Evolutionary conservation across 1,284 basidiomycete genomes (phyloP), one percentile per base, ranked within the genome.

Genomic region (Mycocalia duriaeana): DNA sequence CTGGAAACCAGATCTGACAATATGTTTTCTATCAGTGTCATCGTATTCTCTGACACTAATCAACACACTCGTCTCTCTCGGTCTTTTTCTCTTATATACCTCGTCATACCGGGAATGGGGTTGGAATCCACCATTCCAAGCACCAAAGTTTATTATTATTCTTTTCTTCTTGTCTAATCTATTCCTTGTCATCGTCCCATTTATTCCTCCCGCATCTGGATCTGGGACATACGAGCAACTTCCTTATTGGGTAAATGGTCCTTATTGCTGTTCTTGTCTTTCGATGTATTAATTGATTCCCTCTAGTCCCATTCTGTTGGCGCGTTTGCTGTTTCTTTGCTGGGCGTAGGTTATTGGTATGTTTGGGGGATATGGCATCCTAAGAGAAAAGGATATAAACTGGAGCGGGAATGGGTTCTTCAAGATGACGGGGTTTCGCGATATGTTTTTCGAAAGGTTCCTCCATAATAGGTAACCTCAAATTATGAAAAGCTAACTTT

Each of bases 211-310:
- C 1, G 59, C 66, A 0, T 57, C 65, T 6, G 78, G 73, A 3
- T 67, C 70, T n/a, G 65, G 63, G 45, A 69, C 74, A 0, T 87
- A 85, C 53, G 66, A 73, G 24, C 59, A 65, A 42, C 66, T 87
- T 20, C 83, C 83, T 3, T 86, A 86, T 56, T 86, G 76, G 71
- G 82, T 83, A 53, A n/a, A n/a, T n/a, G n/a, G n/a, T n/a, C n/a
- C n/a, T n/a, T n/a, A n/a, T n/a, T 57, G 80, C 62, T 24, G 3
- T 25, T 16, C 14, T 43, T 44, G 50, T 34, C 42, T 23, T 42
- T 31, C 38, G 11, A 14, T 14, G 25, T 14, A 28, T 3, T 23
- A 25, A 18, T 26, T 24, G 8, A 18, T 38, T 45, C 16, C 37
- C 26, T 7, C 14, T 18, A 83, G 81, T 66, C 74, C 11, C 83